Conservation (phyloP, 208 protist genomes). For the Leishmania amazonensis region DNA sequence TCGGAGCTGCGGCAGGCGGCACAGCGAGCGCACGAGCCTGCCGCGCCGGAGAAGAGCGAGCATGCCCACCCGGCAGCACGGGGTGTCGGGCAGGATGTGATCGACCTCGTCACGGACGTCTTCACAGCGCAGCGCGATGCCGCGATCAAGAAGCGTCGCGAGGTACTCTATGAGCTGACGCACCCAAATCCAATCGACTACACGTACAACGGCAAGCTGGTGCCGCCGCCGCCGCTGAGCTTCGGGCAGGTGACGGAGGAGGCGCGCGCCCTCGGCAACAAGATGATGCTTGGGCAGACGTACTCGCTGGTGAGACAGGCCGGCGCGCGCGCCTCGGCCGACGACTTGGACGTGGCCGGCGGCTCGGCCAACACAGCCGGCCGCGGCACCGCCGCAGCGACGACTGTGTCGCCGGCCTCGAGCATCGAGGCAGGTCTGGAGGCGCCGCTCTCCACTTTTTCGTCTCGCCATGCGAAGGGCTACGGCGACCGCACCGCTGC, state of each 20-base stretch:
- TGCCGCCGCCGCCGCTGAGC: slow-evolving; percentile 85
- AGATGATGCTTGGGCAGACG: slow-evolving; percentile 73
- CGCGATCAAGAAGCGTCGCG: slow-evolving; percentile 55
- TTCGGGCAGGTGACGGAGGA: slow-evolving; percentile 85
- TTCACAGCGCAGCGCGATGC: slow-evolving; percentile 71
- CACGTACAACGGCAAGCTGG: slow-evolving; percentile 83
- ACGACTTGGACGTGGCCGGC: slow-evolving; percentile 13
- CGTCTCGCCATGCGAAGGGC: not conserved
- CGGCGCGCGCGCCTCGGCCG: slow-evolving; percentile 45
- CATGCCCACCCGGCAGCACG: slow-evolving; percentile 53
- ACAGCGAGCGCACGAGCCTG: not conserved
- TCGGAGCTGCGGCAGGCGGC: slow-evolving; percentile 10
- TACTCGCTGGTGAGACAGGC: slow-evolving; percentile 81
- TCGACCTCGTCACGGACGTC: slow-evolving; percentile 87
- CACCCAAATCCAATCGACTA: slow-evolving; percentile 86
- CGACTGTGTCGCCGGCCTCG: slow-evolving; percentile 18
- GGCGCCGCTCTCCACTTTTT: slow-evolving; percentile 1
- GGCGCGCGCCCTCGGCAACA: slow-evolving; percentile 59
- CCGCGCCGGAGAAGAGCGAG: slow-evolving; percentile 28
- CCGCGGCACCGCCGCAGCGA: not conserved
- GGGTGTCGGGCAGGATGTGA: slow-evolving; percentile 74
- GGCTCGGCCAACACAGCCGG: not conserved
- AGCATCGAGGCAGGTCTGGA: slow-evolving; percentile 17
- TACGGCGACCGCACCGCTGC: not conserved
- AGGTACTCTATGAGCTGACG: slow-evolving; percentile 83